Evolutionary conservation across 116 monocot genomes (phyloP).

Genomic region (Iris pallida): DNA sequence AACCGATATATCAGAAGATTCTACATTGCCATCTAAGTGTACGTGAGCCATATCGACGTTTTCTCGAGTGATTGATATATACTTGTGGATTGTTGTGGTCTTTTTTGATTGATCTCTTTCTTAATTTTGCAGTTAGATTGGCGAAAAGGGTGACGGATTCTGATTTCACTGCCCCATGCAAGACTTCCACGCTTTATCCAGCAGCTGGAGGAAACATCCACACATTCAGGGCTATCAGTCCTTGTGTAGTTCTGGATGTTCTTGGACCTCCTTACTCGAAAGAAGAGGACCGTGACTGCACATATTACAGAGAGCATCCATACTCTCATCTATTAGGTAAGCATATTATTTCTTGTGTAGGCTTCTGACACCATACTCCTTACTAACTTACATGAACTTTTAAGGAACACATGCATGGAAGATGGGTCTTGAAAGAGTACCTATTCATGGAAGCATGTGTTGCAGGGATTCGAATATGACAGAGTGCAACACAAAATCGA

Average conservation of each 20-base stretch:
- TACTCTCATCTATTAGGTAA: constrained; percentile 32
- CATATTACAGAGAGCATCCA: constrained; percentile 68
- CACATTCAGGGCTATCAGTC: constrained; percentile 61
- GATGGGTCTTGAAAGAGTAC: too few relatives aligned
- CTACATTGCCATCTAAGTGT: constrained; percentile 29
- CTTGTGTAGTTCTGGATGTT: constrained; percentile 75
- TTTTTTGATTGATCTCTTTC: background rate
- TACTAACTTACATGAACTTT: too few relatives aligned
- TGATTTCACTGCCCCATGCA: constrained; percentile 70
- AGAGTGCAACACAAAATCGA: too few relatives aligned
- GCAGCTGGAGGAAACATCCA: constrained; percentile 86
- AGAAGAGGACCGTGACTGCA: constrained; percentile 71
- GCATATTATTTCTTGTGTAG: constrained; percentile 5
- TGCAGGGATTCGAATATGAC: too few relatives aligned
- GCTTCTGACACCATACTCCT: too few relatives aligned
- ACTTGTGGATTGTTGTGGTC: background rate
- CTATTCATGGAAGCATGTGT: too few relatives aligned
- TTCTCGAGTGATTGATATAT: background rate
- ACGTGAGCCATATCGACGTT: background rate
- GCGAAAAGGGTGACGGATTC: constrained; percentile 58
- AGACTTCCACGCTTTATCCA: constrained; percentile 72
- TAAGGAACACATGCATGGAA: too few relatives aligned
- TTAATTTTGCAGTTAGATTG: constrained; percentile 38
- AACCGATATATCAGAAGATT: constrained; percentile 13
- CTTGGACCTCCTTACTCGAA: constrained; percentile 81